Evolutionary conservation across 805 yeast species (phyloP), one percentile per base, ranked within the genome.

Genomic region (Maudiozyma saulgeensis): DNA sequence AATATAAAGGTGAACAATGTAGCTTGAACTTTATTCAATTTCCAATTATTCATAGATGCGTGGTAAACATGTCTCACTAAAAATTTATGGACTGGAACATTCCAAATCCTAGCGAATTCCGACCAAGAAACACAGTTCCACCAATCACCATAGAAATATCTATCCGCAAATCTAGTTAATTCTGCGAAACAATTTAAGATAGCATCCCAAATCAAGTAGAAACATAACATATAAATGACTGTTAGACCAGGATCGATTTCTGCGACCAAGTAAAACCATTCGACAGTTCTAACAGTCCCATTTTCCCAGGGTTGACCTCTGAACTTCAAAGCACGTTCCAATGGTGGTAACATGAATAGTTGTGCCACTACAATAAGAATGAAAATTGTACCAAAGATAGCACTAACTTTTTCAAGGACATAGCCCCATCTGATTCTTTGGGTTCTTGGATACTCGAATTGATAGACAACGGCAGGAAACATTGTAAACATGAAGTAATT

Each of bases 81-180:
- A 57, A 93, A 93, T 60, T 80, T 78, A 64, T 93, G 96, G 21
- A 93, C 98, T 0, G 98, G 96, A 9, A 79, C 77, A 64, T 93
- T 93, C 99, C 99, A 95, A 53, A 85, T 81, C 55, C 97, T 75
- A 11, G 96, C 84, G 65, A 87, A 93, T 62, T 90, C 90, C 50
- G 86, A 86, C 96, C 97, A 93, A 41, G 87, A 84, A 18, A 84
- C 80, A 53, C 95, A 86, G 58, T 90, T 87, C 99, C 99, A 93
- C 99, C 99, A 95, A 42, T 88, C 86, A 3, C 95, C 91, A 62
- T 95, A 93, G 66, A 93, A 93, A 56, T 85, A 85, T 46, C 99
- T 78, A 64, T 93, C 97, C 4, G 87, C 96, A 68, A 82, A 95
- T 47, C 75, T 62, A 15, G 96, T 82, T 38, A 91, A 70, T 64